Evolutionary conservation across 345 rosid species (phyloP).

Genomic region (Populus davidiana): DNA sequence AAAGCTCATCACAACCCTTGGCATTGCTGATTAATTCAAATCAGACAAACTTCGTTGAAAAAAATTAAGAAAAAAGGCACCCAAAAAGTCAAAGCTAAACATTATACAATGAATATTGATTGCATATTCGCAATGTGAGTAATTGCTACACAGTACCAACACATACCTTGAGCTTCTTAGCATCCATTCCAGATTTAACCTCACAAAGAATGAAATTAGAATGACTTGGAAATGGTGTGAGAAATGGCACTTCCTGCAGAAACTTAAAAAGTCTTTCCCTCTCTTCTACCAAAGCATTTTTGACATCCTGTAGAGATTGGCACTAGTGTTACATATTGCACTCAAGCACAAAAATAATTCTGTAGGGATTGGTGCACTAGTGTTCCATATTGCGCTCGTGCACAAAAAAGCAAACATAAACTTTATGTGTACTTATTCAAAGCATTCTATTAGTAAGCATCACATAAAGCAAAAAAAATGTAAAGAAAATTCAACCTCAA

Average conservation of each 20-base stretch:
- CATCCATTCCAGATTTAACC: slow-evolving; percentile 75
- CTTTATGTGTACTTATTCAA: background rate
- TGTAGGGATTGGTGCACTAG: slow-evolving; percentile 18
- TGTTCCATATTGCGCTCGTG: slow-evolving; percentile 6
- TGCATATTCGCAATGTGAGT: background rate
- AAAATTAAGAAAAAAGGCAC: background rate
- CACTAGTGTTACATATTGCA: slow-evolving; percentile 11
- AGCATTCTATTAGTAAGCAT: background rate
- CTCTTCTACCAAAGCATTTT: slow-evolving; percentile 65
- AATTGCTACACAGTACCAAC: background rate
- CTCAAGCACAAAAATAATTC: slow-evolving; percentile 19
- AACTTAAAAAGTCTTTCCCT: slow-evolving; percentile 69
- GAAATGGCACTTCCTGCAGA: slow-evolving; percentile 70
- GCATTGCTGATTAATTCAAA: background rate
- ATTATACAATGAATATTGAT: background rate
- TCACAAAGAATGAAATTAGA: slow-evolving; percentile 86
- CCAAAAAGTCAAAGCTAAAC: background rate
- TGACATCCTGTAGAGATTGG: slow-evolving; percentile 53
- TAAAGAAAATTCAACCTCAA: slow-evolving; percentile 45
- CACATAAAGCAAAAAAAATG: background rate
- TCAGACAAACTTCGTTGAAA: no score
- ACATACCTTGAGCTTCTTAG: slow-evolving; percentile 79
- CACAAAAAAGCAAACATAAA: background rate
- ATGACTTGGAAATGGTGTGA: slow-evolving; percentile 74
- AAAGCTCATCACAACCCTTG: background rate